These are phyloP conservation scores for Metschnikowia kunwiensis DNA, from an alignment of 805 yeast genomes.

Conservation along the genomic window DNA sequence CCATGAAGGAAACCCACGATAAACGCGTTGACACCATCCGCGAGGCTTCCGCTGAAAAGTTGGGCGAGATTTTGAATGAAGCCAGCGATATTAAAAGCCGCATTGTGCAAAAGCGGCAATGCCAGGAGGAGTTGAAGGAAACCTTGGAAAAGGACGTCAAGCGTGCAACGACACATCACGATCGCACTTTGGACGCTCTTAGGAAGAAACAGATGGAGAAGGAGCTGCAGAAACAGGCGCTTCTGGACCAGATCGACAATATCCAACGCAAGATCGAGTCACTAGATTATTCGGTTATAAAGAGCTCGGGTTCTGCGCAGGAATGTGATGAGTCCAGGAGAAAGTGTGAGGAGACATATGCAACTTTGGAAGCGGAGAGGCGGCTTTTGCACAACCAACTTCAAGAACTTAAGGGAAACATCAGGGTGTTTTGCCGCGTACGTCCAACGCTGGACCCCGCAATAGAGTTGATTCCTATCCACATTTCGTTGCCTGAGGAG, in stretches of 20 bases:
- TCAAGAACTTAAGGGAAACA: conserved; percentile 88
- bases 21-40: no score
- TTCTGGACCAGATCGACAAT: conserved; percentile 5
- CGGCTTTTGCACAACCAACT: conserved; percentile 66
- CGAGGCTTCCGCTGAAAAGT: no score
- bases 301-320: conserved; percentile 9
- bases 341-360: conserved; percentile 30
- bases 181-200: conserved; percentile 1
- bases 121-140: no score
- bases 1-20: conserved; percentile 26
- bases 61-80: no score
- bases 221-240: conserved; percentile 8
- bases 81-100: no score
- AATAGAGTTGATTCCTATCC: conserved; percentile 1
- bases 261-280: conserved; percentile 8
- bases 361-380: conserved; percentile 55
- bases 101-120: no score
- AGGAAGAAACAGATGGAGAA: conserved; percentile 9
- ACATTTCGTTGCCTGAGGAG: conserved; percentile 18
- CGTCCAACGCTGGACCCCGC: conserved; percentile 48
- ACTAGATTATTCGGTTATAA: conserved; percentile 7
- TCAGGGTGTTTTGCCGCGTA: conserved; percentile 84
- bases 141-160: not conserved
- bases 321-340: conserved; percentile 3
- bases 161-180: not conserved